Evolutionary conservation across 2,329 filamentous ascomycete genomes (phyloP), one percentile per base, ranked within the genome.

Genomic region (Colletotrichum sp.): DNA sequence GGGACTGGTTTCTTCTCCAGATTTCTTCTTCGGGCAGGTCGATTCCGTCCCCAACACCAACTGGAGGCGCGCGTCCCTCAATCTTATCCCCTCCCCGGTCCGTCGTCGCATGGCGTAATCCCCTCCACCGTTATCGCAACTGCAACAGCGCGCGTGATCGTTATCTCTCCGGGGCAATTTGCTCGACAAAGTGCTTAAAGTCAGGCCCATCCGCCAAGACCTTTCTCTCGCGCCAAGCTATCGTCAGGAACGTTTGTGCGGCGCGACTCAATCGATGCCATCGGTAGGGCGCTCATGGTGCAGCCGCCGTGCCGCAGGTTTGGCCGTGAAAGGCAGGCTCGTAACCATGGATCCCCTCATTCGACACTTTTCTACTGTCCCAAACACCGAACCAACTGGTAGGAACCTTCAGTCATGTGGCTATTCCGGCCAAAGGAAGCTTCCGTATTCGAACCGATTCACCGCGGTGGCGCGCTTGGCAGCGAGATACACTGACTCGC

Each of bases 11-110:
- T 26, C 34, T 68, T 75, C 69, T 73, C 67, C 71, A 71, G 59
- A 36, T 52, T 52, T 61, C 71, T 74, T 24, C 61, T 55, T 73
- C 30, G 21, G 73, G 73, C 62, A 75, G 73, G 73, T 75, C 56
- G 18, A 64, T 63, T 68, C 21, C 26, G 18, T 61, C 56, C 4
- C 24, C 48, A 43, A 21, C 36, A 28, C 58, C 26, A 67, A 48
- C 43, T 52, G 58, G 63, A 64, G 43, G 26, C 36, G 62, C 30
- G 16, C 36, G 28, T 34, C 61, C 28, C 28, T 30, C 58, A 61
- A 21, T 32, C 4, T 28, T 21, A n/a, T 32, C 65, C 28, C 55
- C 13, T 32, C 43, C 43, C 58, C 30, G 32, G 32, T n/a, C 38
- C 28, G 16, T 18, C 24, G 16, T 63, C 21, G 36, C 52, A 67